Evolutionary conservation across 2,329 filamentous ascomycete genomes (phyloP).

Genomic region (Fusarium haematococcum): DNA sequence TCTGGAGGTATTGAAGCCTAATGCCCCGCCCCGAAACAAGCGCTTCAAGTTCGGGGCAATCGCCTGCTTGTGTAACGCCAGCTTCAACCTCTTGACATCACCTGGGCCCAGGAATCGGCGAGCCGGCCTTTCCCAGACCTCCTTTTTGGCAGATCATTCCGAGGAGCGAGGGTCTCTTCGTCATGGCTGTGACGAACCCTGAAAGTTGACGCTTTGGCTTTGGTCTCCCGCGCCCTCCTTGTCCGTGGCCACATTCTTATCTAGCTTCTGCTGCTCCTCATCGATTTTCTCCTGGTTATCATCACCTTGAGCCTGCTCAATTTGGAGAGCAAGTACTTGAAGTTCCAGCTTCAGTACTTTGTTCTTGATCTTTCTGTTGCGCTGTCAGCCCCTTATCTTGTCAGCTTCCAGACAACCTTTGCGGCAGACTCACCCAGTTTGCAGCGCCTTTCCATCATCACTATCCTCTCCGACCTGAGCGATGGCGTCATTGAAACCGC

Average conservation of each 20-base stretch:
- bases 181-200: slow-evolving; percentile 12
- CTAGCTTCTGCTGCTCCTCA: slow-evolving; percentile 62
- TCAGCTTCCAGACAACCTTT: neutral
- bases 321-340: slow-evolving; percentile 62
- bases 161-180: neutral
- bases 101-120: neutral
- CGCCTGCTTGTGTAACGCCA: slow-evolving; percentile 6
- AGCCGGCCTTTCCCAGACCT: neutral
- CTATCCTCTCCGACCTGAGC: slow-evolving; percentile 56
- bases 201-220: slow-evolving; percentile 53
- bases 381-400: neutral
- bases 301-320: slow-evolving; percentile 62
- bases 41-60: neutral
- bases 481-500: slow-evolving; percentile 61
- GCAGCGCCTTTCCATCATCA: slow-evolving; percentile 57
- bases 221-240: slow-evolving; percentile 48
- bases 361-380: slow-evolving; percentile 65
- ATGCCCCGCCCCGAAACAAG: neutral
- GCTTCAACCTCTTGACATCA: slow-evolving; percentile 12
- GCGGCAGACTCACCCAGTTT: slow-evolving; percentile 52
- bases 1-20: neutral
- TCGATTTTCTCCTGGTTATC: slow-evolving; percentile 58
- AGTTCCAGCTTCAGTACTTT: slow-evolving; percentile 70
- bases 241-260: slow-evolving; percentile 62
- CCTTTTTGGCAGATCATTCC: neutral